Conservation (phyloP, 1,139 yeast genomes). For the Saccharomyces hybrid region DNA sequence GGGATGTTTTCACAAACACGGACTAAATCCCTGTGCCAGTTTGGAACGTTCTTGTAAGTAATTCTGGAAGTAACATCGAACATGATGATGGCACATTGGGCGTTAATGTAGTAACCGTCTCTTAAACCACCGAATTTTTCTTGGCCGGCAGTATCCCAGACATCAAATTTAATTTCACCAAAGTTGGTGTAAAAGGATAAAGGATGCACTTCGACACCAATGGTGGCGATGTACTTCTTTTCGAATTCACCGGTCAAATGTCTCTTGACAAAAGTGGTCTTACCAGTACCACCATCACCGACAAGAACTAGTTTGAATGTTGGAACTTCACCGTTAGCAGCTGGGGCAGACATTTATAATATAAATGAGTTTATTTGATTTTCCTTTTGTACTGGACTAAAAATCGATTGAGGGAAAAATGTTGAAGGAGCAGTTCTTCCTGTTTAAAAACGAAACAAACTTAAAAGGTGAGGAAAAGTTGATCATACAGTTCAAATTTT, state of each 20-base stretch:
- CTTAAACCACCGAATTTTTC: slow-evolving; percentile 99
- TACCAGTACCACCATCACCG: slow-evolving; percentile 99
- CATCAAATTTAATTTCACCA: slow-evolving; percentile 98
- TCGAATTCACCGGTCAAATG: slow-evolving; percentile 99
- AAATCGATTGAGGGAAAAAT: not conserved
- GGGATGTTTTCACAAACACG: slow-evolving; percentile 99
- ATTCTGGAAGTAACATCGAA: slow-evolving; percentile 99
- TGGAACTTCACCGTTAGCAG: slow-evolving; percentile 58
- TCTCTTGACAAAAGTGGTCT: slow-evolving; percentile 99
- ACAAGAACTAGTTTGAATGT: slow-evolving; percentile 96
- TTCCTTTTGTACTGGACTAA: not conserved
- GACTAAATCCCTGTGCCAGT: slow-evolving; percentile 99
- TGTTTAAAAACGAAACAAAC: not conserved
- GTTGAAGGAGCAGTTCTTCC: not conserved
- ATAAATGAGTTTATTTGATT: not conserved
- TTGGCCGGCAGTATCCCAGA: slow-evolving; percentile 99
- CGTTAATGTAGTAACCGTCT: slow-evolving; percentile 98
- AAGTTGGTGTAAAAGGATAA: slow-evolving; percentile 96
- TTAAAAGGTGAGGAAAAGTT: slow-evolving; percentile 6
- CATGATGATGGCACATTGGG: slow-evolving; percentile 99
- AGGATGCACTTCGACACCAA: slow-evolving; percentile 99
- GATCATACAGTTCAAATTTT: not conserved
- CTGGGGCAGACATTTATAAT: slow-evolving; percentile 25
- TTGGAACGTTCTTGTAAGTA: slow-evolving; percentile 98
- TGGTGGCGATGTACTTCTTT: slow-evolving; percentile 97